These are phyloP conservation scores for Gymnopilus junonius DNA, from an alignment of 768 basidiomycete genomes.

Conservation along the genomic window DNA sequence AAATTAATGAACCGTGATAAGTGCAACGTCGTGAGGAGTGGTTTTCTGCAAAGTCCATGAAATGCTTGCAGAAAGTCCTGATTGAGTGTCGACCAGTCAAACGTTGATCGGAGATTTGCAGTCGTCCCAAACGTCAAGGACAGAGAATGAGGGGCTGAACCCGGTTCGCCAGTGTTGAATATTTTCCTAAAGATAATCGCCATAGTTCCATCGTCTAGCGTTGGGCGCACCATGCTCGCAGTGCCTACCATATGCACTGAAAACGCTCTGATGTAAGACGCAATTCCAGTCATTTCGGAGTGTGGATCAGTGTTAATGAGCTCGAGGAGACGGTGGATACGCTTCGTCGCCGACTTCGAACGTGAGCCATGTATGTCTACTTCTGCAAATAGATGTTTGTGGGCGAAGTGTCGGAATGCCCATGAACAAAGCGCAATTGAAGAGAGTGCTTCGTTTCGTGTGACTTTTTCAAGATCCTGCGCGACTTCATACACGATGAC, in stretches of 20 bases:
- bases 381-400: conserved; percentile 18
- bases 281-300: conserved; percentile 19
- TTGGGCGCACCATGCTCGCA: conserved; percentile 10
- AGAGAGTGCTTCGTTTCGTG: conserved; percentile 11
- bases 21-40: conserved; percentile 18
- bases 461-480: conserved; percentile 8
- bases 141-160: conserved; percentile 16
- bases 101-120: conserved; percentile 15
- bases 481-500: conserved; percentile 18
- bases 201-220: conserved; percentile 19
- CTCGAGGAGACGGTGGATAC: conserved; percentile 7
- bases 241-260: conserved; percentile 14
- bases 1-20: conserved; percentile 20
- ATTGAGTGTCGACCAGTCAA: conserved; percentile 17
- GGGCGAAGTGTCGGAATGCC: conserved; percentile 20
- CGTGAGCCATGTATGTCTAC: conserved; percentile 8
- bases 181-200: conserved; percentile 15
- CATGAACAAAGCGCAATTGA: conserved; percentile 20
- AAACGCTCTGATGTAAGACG: conserved; percentile 19
- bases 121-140: conserved; percentile 15
- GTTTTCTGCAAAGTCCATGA: conserved; percentile 12
- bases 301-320: conserved; percentile 17
- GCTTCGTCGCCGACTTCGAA: not conserved
- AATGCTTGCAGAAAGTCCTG: conserved; percentile 17
- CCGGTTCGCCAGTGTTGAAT: conserved; percentile 13